These are phyloP conservation scores for Ochromonas danica DNA, from an alignment of 108 stramenopile genomes.

Conservation along the genomic window DNA sequence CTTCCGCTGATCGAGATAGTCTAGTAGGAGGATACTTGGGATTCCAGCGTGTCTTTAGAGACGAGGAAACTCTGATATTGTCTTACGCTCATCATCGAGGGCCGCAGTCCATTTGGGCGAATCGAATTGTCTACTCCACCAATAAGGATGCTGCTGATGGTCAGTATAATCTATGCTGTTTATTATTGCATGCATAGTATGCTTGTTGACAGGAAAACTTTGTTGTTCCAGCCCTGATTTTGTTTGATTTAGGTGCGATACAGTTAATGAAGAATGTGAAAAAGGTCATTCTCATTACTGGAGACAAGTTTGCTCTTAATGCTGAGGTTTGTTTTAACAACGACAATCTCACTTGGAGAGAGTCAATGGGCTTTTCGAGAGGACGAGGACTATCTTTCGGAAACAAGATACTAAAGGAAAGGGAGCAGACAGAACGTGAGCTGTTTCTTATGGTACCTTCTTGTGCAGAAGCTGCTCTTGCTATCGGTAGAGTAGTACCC, in stretches of 20 bases:
- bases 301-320: neutral
- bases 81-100: neutral
- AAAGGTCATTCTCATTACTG: neutral
- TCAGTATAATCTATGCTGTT: neutral
- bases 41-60: too few relatives aligned
- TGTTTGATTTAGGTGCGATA: neutral
- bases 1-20: neutral
- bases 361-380: too few relatives aligned
- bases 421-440: too few relatives aligned
- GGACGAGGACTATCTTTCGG: too few relatives aligned
- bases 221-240: neutral
- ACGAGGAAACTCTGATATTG: neutral
- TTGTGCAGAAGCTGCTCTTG: too few relatives aligned
- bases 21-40: too few relatives aligned
- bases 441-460: too few relatives aligned
- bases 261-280: neutral
- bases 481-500: too few relatives aligned
- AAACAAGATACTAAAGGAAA: too few relatives aligned
- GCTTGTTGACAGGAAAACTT: neutral
- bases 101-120: neutral
- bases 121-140: neutral
- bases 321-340: neutral
- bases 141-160: neutral
- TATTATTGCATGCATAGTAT: neutral
- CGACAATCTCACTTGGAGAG: neutral